Base-by-base conservation (phyloP, 306 rosid species). In the Amphicarpaea edgeworthii region DNA sequence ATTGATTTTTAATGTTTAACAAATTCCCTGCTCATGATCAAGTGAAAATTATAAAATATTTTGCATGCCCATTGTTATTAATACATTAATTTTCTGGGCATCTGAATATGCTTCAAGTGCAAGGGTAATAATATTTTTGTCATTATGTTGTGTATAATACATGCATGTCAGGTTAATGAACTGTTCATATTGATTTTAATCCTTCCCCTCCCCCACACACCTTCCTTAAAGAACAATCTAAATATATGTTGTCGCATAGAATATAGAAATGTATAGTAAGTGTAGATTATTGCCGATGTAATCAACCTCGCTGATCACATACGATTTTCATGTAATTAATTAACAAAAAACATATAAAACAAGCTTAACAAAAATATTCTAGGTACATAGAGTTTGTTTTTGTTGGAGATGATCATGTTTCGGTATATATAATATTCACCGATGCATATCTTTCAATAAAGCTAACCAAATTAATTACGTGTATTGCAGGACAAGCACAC, bases 401-500 rank as follows among this genome's bases (percentile, higher is more conserved):
- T 24, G 28, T 24, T 30, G 5, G 34, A 30, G 34, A 4, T 30
- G 1, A 34, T 34, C 40, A 34, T 34, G 40, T 34, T 34, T 34
- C 40, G 3, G 4, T 34, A 34, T 34, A 34, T 34, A 34, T 34
- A 34, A 34, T 34, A 6, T 34, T 34, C 8, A 34, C 40, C 40
- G 40, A 34, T 34, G 40, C 9, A 6, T 34, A 4, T 47, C n/a
- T n/a, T 51, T 14, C 23, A n/a, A 3, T 51, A 24, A n/a, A 79
- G 62, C 47, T 65, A 67, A 58, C 43, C 43, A 65, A 68, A 50
- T 12, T 58, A 68, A 50, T 12, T 58, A 38, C 74, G 5, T 59
- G 14, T 75, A 53, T 57, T 81, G 64, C 77, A 90, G 96, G 92
- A 6, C 79, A 90, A 77, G 92, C 92, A 15, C 96, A 86, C 81